These are phyloP conservation scores for Lindgomyces ingoldianus DNA, from an alignment of 495 filamentous ascomycete species.

Conservation along the genomic window DNA sequence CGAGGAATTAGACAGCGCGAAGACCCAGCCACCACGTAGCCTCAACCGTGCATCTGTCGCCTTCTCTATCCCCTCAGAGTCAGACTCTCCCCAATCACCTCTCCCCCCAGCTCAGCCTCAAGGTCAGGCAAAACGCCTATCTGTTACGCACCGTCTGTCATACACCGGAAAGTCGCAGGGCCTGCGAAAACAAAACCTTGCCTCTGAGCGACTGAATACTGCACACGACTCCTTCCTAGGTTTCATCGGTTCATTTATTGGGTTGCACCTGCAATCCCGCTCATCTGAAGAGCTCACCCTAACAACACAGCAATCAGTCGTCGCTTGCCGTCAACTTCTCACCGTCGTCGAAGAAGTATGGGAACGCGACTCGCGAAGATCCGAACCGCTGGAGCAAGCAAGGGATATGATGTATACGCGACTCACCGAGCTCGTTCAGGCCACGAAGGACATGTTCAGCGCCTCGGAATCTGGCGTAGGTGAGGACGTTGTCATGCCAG, in stretches of 20 bases:
- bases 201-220: constrained; percentile 66
- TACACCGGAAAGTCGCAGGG: constrained; percentile 52
- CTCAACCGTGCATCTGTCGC: constrained; percentile 30
- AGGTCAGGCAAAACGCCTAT: constrained; percentile 50
- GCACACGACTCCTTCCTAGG: constrained; percentile 87
- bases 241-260: constrained; percentile 86
- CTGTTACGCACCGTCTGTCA: constrained; percentile 60
- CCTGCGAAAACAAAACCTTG: constrained; percentile 55
- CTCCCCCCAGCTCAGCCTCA: constrained; percentile 26
- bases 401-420: constrained; percentile 77
- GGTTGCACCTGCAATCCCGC: constrained; percentile 84
- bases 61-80: constrained; percentile 32
- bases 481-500: constrained; percentile 73
- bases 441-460: constrained; percentile 74
- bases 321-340: constrained; percentile 75
- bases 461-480: constrained; percentile 62
- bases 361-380: constrained; percentile 69
- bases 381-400: constrained; percentile 64
- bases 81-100: constrained; percentile 35
- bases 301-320: constrained; percentile 74
- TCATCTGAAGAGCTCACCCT: constrained; percentile 78
- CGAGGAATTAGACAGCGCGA: constrained; percentile 26
- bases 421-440: constrained; percentile 74
- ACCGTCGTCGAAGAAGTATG: constrained; percentile 81
- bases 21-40: constrained; percentile 32